phyloP scores from a whole-genome alignment of 768 basidiomycete genomes.

The Rhizopogon vulgaris region DNA sequence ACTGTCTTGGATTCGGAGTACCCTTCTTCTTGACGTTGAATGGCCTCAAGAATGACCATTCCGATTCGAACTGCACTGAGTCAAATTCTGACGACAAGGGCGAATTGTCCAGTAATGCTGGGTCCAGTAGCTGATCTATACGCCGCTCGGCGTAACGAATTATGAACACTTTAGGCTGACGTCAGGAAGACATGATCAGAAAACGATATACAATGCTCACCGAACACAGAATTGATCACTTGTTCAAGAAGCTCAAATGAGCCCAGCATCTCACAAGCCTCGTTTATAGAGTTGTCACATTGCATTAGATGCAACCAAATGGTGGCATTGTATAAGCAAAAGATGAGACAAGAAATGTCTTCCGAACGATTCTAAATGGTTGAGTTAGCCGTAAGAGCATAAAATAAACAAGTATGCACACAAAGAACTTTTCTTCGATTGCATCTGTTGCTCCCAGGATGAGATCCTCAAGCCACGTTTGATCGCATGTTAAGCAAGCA shows the following conservation, averaged over 20 bases:
- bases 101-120: conserved; percentile 75
- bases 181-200: conserved; percentile 1
- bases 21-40: conserved; percentile 59
- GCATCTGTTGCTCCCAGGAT: conserved; percentile 86
- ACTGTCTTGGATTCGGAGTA: conserved; percentile 20
- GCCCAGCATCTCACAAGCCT: conserved; percentile 77
- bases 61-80: conserved; percentile 87
- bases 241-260: conserved; percentile 86
- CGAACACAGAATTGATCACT: conserved; percentile 90
- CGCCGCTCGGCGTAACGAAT: conserved; percentile 87
- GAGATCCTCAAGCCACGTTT: conserved; percentile 89
- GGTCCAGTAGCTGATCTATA: conserved; percentile 83
- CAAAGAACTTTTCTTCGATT: conserved; percentile 90
- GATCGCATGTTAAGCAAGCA: conserved; percentile 87
- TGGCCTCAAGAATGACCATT: conserved; percentile 87
- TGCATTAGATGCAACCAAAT: conserved; percentile 88
- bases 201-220: conserved; percentile 34
- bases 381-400: conserved; percentile 7
- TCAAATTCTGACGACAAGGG: conserved; percentile 75
- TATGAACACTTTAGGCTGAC: conserved; percentile 66
- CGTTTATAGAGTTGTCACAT: conserved; percentile 73
- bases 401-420: conserved; percentile 34
- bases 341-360: conserved; percentile 79
- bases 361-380: conserved; percentile 65
- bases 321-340: conserved; percentile 93